Percentiles rank a stretch among this genome's conserved stretches.
phyloP scores from a whole-genome alignment of 192 early-diverging fungal species.

The Spinellus fusiger region DNA sequence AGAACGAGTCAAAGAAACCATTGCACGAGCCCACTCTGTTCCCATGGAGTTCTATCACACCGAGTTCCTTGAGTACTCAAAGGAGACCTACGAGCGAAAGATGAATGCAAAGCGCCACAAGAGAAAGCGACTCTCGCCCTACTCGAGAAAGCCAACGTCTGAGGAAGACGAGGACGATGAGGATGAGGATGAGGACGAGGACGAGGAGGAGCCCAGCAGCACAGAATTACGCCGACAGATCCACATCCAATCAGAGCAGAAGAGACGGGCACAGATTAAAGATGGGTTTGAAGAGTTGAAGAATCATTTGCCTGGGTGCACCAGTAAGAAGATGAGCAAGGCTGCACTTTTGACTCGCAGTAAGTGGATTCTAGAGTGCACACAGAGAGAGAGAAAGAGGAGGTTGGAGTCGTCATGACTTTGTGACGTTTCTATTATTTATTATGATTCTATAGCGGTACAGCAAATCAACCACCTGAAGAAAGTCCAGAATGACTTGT shows the following conservation, averaged over 20 bases:
- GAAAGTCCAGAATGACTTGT: constrained; percentile 25
- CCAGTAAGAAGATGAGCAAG: constrained; percentile 41
- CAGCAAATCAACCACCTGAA: constrained; percentile 41
- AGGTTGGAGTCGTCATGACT: no score
- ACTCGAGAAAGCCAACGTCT: constrained; percentile 1
- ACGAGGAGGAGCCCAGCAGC: constrained; percentile 8
- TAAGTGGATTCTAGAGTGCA: no score
- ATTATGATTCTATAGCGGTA: constrained; percentile 23
- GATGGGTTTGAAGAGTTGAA: constrained; percentile 43
- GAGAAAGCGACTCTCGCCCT: constrained; percentile 16
- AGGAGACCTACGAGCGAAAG: constrained; percentile 20
- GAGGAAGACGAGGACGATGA: constrained; percentile 3
- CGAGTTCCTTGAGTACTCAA: constrained; percentile 19
- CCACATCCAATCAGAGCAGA: constrained; percentile 45
- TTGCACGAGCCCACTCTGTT: constrained; percentile 13
- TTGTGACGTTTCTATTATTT: not conserved
- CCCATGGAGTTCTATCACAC: constrained; percentile 21
- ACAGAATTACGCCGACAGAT: constrained; percentile 39
- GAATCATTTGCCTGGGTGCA: constrained; percentile 34
- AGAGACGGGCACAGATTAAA: constrained; percentile 42
- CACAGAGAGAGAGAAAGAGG: no score
- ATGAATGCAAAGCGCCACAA: constrained; percentile 29
- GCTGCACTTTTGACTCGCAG: constrained; percentile 37
- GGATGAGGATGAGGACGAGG: constrained; percentile 12
- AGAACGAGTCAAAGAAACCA: constrained; percentile 14